Base-by-base conservation (phyloP, 2,329 filamentous ascomycete species). In the Gnomoniopsis sp. region DNA sequence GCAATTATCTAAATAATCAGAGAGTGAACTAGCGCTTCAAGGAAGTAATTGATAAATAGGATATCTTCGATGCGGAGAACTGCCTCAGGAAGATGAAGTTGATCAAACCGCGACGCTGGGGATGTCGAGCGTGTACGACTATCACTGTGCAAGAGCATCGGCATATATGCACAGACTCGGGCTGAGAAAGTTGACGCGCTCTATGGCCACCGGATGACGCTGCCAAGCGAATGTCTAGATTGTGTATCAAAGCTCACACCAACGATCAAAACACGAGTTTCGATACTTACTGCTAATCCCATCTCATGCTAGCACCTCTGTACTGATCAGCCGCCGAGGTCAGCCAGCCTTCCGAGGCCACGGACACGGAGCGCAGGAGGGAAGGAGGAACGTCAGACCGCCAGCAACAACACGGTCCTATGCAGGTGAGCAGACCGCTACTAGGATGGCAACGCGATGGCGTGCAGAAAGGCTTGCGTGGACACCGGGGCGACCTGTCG, bases 381-480 rank as follows among this genome's bases (percentile, higher is more conserved):
- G 51, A 7, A 23, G 26, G 38, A 41, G 38, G 38, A 41, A 44
- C 23, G 38, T 44, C 38, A 46, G 38, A 36, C 51, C 51, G 51
- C 38, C 19, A 22, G 15, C 41, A 19, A 46, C 10, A 4, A 14
- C 7, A 15, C 34, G 34, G 50, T 34, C 26, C 26, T 30, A 30
- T 30, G 26, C 26, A 52, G 49, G 11, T 33, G 3, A 22, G 49
- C 33, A 51, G 49, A 12, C 8, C 49, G 19, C 30, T 38, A 51
- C 50, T 14, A 52, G 22, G 41, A 14, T 30, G 34, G 19, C 50
- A 36, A 33, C 22, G 41, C 38, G 38, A 53, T 53, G 41, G 51
- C 51, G 51, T 53, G 41, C 51, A 53, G 44, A 30, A 30, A 41
- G 23, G 51, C 51, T 53, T 53, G 51, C 51, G 51, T 53, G 51